Percentiles rank a stretch among this genome's conserved stretches.
phyloP scores from a whole-genome alignment of 2,329 filamentous ascomycete species.

The Colletotrichum sp. region DNA sequence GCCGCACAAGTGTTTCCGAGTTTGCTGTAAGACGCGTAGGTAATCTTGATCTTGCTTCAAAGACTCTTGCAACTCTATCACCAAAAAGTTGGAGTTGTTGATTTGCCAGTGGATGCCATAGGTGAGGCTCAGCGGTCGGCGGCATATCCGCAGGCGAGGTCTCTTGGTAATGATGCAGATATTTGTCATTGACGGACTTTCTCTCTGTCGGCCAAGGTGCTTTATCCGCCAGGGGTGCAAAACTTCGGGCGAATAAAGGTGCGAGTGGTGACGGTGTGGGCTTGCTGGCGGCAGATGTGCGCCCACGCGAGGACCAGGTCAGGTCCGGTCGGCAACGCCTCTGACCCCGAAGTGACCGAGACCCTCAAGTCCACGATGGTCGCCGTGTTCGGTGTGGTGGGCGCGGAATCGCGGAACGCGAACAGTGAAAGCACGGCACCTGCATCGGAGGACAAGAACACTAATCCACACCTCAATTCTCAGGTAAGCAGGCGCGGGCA shows the following conservation, averaged over 20 bases:
- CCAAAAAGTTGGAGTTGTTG: neutral
- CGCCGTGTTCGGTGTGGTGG: neutral
- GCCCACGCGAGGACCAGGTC: neutral
- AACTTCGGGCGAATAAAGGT: slow-evolving; percentile 18
- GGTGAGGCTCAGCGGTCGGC: neutral
- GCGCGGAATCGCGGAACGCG: neutral
- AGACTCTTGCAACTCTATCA: neutral
- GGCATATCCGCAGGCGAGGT: neutral
- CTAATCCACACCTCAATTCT: neutral
- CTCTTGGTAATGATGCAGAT: neutral
- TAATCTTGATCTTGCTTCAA: neutral
- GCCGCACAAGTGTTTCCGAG: slow-evolving; percentile 1
- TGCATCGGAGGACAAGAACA: neutral
- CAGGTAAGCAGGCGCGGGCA: neutral
- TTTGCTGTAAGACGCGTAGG: neutral
- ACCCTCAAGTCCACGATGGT: neutral
- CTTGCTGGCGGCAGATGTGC: neutral
- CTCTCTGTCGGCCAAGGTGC: neutral
- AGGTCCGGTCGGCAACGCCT: neutral
- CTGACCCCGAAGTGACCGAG: slow-evolving; percentile 5
- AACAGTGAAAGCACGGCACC: neutral
- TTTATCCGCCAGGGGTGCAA: neutral
- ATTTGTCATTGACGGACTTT: slow-evolving; percentile 13
- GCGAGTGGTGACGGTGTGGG: neutral
- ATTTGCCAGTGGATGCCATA: neutral